Evolutionary conservation across 305 asterid species (phyloP).

Genomic region (Fraxinus platypoda): DNA sequence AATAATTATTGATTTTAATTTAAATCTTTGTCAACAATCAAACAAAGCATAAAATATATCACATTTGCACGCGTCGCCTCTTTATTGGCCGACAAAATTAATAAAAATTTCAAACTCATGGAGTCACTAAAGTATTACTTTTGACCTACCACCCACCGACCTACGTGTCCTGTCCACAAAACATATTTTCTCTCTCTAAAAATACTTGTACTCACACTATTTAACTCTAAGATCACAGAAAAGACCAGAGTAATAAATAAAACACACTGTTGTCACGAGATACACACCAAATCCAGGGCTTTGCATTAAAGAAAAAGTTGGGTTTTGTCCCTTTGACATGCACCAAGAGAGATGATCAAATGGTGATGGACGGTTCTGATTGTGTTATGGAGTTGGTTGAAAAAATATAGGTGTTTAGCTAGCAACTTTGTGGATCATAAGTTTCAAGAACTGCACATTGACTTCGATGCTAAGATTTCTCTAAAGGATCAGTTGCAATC

Average conservation of each 20-base stretch:
- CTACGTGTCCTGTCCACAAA: slow-evolving; percentile 50
- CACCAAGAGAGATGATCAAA: slow-evolving; percentile 15
- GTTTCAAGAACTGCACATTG: slow-evolving; percentile 66
- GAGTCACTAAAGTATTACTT: slow-evolving; percentile 5
- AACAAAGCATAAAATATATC: not conserved
- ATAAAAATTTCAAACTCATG: not conserved
- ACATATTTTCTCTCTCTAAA: not conserved
- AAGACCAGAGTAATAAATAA: not conserved
- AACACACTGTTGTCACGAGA: not conserved
- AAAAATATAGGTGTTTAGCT: slow-evolving; percentile 52
- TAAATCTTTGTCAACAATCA: too few species aligned
- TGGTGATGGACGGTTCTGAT: slow-evolving; percentile 88
- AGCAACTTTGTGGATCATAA: slow-evolving; percentile 70
- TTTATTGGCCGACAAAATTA: slow-evolving; percentile 27
- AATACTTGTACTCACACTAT: not conserved
- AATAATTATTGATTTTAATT: too few species aligned
- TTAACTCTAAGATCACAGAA: not conserved
- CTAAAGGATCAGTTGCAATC: slow-evolving; percentile 62
- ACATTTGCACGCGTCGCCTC: slow-evolving; percentile 31
- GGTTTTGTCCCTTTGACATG: slow-evolving; percentile 25
- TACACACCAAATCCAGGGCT: not conserved
- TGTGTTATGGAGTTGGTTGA: slow-evolving; percentile 79
- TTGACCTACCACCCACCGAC: slow-evolving; percentile 33
- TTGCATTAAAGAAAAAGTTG: slow-evolving; percentile 23
- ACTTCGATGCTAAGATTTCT: slow-evolving; percentile 48